Evolutionary conservation across 257 asterid genomes (phyloP).

Genomic region (Echites panduratus): DNA sequence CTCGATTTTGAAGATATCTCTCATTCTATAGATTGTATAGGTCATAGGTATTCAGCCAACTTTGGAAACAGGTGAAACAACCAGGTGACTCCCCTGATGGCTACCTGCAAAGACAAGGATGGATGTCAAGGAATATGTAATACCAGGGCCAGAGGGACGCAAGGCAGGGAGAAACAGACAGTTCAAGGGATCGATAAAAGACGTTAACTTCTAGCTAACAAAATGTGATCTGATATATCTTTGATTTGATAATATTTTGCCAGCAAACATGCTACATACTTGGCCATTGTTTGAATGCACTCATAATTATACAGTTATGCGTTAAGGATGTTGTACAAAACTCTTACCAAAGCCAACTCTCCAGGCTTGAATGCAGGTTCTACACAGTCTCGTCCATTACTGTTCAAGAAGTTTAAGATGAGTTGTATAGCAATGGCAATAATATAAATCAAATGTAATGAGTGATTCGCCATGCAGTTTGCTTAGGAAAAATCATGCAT

Average conservation of each 20-base stretch:
- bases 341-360: constrained; percentile 66
- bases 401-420: constrained; percentile 26
- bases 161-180: too few relatives aligned
- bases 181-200: background rate
- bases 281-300: background rate
- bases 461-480: background rate
- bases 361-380: constrained; percentile 93
- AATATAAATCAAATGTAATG: background rate
- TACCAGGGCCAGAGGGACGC: background rate
- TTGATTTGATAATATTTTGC: background rate
- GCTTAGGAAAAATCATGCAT: background rate
- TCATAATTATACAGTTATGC: background rate
- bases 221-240: background rate
- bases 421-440: constrained; percentile 5
- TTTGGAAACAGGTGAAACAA: constrained; percentile 70
- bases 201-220: background rate
- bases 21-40: background rate
- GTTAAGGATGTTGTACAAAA: background rate
- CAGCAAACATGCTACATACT: background rate
- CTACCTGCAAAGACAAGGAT: constrained; percentile 36
- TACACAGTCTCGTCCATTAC: constrained; percentile 86
- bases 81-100: constrained; percentile 78
- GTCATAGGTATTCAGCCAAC: constrained; percentile 49
- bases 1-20: background rate
- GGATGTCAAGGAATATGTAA: background rate